Percentiles rank a stretch among this genome's conserved stretches.
Evolutionary conservation across 805 yeast genomes (phyloP).

Genomic region (Cyberlindnera samutprakarnensis): DNA sequence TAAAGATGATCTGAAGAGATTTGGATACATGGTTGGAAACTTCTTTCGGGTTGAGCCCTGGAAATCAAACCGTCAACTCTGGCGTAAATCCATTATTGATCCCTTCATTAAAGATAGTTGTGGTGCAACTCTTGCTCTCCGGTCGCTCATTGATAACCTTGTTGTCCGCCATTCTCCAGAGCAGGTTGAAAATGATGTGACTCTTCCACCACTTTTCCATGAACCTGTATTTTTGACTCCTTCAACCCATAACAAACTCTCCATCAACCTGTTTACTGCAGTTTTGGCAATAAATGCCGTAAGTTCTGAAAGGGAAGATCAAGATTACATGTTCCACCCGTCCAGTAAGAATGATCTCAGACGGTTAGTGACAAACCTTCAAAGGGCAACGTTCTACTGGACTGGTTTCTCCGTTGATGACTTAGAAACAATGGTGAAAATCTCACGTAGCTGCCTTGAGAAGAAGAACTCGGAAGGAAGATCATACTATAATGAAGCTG

Average conservation of each 20-base stretch:
- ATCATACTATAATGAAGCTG: slow-evolving; percentile 28
- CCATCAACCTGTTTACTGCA: slow-evolving; percentile 57
- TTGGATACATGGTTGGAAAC: slow-evolving; percentile 45
- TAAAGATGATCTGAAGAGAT: slow-evolving; percentile 41
- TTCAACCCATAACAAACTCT: slow-evolving; percentile 51
- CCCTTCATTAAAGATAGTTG: slow-evolving; percentile 37
- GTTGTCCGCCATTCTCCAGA: slow-evolving; percentile 49
- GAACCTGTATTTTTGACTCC: slow-evolving; percentile 53
- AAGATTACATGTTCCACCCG: slow-evolving; percentile 67
- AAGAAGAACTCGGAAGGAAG: slow-evolving; percentile 25
- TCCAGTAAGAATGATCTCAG: slow-evolving; percentile 46
- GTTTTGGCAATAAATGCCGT: slow-evolving; percentile 69
- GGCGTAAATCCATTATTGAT: slow-evolving; percentile 38
- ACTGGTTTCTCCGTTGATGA: slow-evolving; percentile 60
- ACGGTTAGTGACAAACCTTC: slow-evolving; percentile 51
- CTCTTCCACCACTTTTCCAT: slow-evolving; percentile 52
- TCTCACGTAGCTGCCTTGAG: slow-evolving; percentile 39
- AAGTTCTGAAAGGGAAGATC: slow-evolving; percentile 58
- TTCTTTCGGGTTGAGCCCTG: slow-evolving; percentile 57
- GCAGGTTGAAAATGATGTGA: slow-evolving; percentile 48
- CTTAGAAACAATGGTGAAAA: slow-evolving; percentile 41
- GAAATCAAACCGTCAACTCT: slow-evolving; percentile 36
- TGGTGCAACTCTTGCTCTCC: slow-evolving; percentile 35
- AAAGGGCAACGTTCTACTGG: slow-evolving; percentile 68
- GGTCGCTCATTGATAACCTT: slow-evolving; percentile 35